Percentiles rank a stretch among this genome's conserved stretches.
Conservation (phyloP, 305 asterid species). For the Fraxinus nigra region DNA sequence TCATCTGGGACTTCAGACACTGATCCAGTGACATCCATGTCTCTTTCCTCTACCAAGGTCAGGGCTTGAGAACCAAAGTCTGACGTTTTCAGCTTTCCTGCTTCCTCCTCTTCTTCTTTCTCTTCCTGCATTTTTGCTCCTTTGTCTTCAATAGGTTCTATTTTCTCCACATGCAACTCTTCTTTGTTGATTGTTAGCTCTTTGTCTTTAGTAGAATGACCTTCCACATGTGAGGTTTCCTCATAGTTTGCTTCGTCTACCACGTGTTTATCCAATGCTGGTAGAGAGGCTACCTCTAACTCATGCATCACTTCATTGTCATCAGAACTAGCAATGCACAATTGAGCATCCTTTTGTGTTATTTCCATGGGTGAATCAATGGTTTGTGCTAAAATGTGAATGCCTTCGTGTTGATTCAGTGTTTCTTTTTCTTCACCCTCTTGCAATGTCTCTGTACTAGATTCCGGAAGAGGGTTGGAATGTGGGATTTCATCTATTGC, state of each 20-base stretch:
- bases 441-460: slow-evolving; percentile 18
- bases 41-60: slow-evolving; percentile 37
- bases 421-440: slow-evolving; percentile 27
- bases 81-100: slow-evolving; percentile 20
- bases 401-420: slow-evolving; percentile 26
- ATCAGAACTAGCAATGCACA: slow-evolving; percentile 18
- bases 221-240: slow-evolving; percentile 26
- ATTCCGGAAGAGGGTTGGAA: slow-evolving; percentile 20
- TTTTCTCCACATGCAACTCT: slow-evolving; percentile 24
- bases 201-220: slow-evolving; percentile 27
- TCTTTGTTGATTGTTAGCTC: slow-evolving; percentile 26
- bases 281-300: slow-evolving; percentile 23
- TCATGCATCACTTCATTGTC: slow-evolving; percentile 24
- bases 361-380: slow-evolving; percentile 19
- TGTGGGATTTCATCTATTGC: slow-evolving; percentile 22
- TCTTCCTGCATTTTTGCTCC: slow-evolving; percentile 27
- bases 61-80: slow-evolving; percentile 32
- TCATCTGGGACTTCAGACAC: slow-evolving; percentile 16
- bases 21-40: slow-evolving; percentile 26
- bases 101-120: slow-evolving; percentile 27
- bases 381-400: slow-evolving; percentile 18
- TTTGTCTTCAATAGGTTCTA: slow-evolving; percentile 25
- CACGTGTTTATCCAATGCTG: slow-evolving; percentile 22
- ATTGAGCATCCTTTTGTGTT: slow-evolving; percentile 19
- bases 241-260: slow-evolving; percentile 20